Evolutionary conservation across 345 rosid species (phyloP).

Genomic region (Durio zibethinus): DNA sequence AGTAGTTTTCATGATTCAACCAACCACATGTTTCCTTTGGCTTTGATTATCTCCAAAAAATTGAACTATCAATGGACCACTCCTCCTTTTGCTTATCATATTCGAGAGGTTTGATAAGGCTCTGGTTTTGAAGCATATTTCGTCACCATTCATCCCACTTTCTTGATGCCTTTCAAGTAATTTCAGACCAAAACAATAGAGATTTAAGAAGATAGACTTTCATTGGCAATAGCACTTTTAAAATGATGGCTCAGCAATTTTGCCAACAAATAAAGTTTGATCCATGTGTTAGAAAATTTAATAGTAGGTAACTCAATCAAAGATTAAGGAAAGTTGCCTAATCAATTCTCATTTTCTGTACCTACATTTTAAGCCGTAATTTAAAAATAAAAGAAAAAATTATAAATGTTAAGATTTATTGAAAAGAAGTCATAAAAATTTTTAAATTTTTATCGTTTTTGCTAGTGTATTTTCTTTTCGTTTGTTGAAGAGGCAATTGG

Average conservation of each 20-base stretch:
- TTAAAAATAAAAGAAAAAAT: too few relatives aligned
- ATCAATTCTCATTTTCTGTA: too few relatives aligned
- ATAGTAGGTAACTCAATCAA: too few relatives aligned
- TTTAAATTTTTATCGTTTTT: too few relatives aligned
- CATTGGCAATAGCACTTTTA: not conserved
- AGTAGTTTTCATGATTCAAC: not conserved
- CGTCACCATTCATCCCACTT: not conserved
- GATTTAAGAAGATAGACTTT: not conserved
- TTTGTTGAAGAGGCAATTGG: not conserved
- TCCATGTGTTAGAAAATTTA: not conserved
- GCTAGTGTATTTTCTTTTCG: not conserved
- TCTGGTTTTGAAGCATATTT: not conserved
- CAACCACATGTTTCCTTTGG: not conserved
- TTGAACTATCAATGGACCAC: not conserved
- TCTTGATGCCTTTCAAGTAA: not conserved
- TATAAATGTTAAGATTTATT: too few relatives aligned
- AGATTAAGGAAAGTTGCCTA: not conserved
- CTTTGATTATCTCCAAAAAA: not conserved
- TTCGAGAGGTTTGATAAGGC: not conserved
- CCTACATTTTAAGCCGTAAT: too few relatives aligned
- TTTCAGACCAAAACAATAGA: not conserved
- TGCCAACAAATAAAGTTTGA: too few relatives aligned
- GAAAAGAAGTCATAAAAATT: too few relatives aligned
- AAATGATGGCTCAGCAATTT: too few relatives aligned
- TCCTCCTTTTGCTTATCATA: not conserved